Evolutionary conservation across 75 land plant species (phyloP).

Genomic region (Selaginella tamariscina): DNA sequence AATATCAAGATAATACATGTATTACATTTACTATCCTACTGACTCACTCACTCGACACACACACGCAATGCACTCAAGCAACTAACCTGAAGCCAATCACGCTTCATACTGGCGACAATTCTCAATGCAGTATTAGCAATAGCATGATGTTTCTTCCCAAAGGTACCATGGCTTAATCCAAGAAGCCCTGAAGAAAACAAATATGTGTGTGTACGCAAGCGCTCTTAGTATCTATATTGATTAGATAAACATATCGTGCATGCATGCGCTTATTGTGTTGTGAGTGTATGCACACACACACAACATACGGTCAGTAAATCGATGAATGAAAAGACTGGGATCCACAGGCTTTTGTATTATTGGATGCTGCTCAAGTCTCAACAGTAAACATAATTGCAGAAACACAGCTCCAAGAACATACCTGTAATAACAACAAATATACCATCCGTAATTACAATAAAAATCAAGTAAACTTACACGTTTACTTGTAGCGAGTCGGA

Average conservation of each 20-base stretch:
- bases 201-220: too few relatives aligned
- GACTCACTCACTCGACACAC: too few relatives aligned
- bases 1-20: too few relatives aligned
- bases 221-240: too few relatives aligned
- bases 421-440: constrained; percentile 27
- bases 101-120: constrained; percentile 90
- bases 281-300: too few relatives aligned
- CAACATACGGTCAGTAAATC: constrained; percentile 61
- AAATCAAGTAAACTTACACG: constrained; percentile 51
- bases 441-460: neutral
- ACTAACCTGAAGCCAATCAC: constrained; percentile 91
- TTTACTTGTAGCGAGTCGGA: constrained; percentile 60
- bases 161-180: constrained; percentile 7
- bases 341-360: constrained; percentile 78
- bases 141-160: constrained; percentile 22
- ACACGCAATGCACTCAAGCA: neutral
- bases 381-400: constrained; percentile 67
- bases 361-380: constrained; percentile 56
- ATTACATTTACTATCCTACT: too few relatives aligned
- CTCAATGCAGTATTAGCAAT: constrained; percentile 59
- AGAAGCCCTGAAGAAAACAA: constrained; percentile 11
- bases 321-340: constrained; percentile 86
- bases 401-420: constrained; percentile 95
- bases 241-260: too few relatives aligned
- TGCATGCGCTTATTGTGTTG: too few relatives aligned